Base-by-base conservation (phyloP, 371 early-diverging fungal genomes). In the Choanephora cucurbitarum region DNA sequence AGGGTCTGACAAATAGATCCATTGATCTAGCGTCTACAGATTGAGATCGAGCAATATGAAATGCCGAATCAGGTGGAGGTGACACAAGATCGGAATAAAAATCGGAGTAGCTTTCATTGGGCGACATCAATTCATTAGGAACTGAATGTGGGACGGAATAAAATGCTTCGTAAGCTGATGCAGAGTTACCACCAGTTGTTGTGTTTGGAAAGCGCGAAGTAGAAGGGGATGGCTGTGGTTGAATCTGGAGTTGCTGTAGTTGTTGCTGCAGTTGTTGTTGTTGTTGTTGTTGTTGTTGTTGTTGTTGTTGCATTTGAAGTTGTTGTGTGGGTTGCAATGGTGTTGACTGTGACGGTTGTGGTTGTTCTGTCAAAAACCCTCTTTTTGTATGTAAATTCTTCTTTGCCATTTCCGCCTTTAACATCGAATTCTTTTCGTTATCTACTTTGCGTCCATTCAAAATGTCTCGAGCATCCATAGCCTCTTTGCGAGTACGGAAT, bases 351-450 rank as follows among this genome's bases (percentile, higher is more conserved):
- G 37, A n/a, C 21, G 47, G 41, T 22, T 60, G 34, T 33, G 61
- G 58, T 45, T 60, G 49, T 53, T 67, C 48, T 49, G 57, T 58
- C 47, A 55, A 50, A 49, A 56, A 49, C 17, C 63, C 52, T 32
- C 84, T 75, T 57, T 85, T 88, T 15, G 87, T 88, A 62, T 89
- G 90, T 23, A 94, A 76, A 68, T 95, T 93, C 77, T 95, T 96
- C 69, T 93, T 94, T 23, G 96, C 96, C 87, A 96, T 88, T 66
- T 96, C 97, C 10, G 95, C 95, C 72, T 95, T 95, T 46, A 96
- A 82, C 42, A 91, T 68, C 32, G 80, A 85, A 31, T 87, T 88
- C n/a, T 80, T 80, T 59, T 95, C 94, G 13, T 86, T 80, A 62
- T 96, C 95, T 28, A 95, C 86, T 60, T 83, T 86, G 48, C 92